Base-by-base conservation (phyloP, 2,329 filamentous ascomycete genomes). In the Diplocarpon rosae region DNA sequence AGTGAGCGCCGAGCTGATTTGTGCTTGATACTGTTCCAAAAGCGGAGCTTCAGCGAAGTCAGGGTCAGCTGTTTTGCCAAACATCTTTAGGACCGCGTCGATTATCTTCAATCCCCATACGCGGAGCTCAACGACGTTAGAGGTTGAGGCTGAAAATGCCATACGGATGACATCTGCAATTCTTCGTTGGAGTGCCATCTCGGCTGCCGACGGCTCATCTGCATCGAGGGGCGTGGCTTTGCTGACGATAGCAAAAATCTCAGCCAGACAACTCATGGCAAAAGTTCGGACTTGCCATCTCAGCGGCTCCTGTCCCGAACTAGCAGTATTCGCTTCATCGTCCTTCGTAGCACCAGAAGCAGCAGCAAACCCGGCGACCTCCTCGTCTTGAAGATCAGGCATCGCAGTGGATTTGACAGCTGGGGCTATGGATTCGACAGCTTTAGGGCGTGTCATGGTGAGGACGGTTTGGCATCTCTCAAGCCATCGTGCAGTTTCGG, bases 21-120 rank as follows among this genome's bases (percentile, higher is more conserved):
- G 92, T 5, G 92, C 92, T 65, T 98, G 93, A 59, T 98, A 98
- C 64, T 98, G 92, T 63, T 98, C 93, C 3, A 98, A 73, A 13
- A 98, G 72, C 66, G 94, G 94, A 0, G 85, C 92, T 65, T 98
- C 92, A n/a, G 90, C 78, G 60, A 98, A 98, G 62, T 98, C 92
- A 0, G 92, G 93, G 65, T 98, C 92, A 1, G 90, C 85, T 1
- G 85, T 88, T 60, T 88, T 90, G 43, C 92, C 92, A 66, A 98
- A 98, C 71, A 95, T 87, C 69, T 89, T 94, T 40, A 98, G 70
- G 9, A 96, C 79, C 46, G 89, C 85, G 48, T 94, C 89, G 44
- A 98, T 88, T 43, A 98, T 94, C 62, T 89, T 89, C 51, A 98
- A 66, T 20, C 92, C 92, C 71, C 88, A 87, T 32, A 98, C 82